Evolutionary conservation across 2,329 filamentous ascomycete genomes (phyloP), one percentile per base, ranked within the genome.

Genomic region (Bipolaris sorokiniana): DNA sequence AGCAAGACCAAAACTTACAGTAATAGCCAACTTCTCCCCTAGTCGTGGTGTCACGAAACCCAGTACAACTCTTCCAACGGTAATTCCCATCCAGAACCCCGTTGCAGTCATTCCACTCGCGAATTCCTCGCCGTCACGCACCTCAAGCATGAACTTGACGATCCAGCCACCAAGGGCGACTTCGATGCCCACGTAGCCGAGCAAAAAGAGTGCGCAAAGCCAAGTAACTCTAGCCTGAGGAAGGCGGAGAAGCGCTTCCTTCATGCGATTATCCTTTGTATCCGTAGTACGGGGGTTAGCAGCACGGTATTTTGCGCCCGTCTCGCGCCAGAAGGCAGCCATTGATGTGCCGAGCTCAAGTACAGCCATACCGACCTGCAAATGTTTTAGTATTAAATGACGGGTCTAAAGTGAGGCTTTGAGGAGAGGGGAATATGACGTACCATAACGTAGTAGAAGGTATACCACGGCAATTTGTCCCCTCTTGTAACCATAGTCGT

Each of bases 71-170:
- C 92, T 81, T 0, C 92, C 91, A 0, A 91, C 74, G 0, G 91
- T 93, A 61, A 96, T 82, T 0, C 91, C 92, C 41, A 91, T 83
- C 92, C 92, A 96, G 77, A 94, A 96, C 0, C 90, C 88, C 0
- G 90, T 94, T 0, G 87, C 88, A 0, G 86, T 87, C 78, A 95
- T 86, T 2, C 91, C 91, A 33, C 89, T 88, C 2, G 87, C 82
- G 68, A 95, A 94, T 0, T 86, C 79, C 22, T 81, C 83, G 3
- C 88, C 90, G 36, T 88, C 75, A 13, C 92, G 85, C 22, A 92
- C 87, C 18, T 84, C 81, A n/a, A 93, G 86, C 90, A 96, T 96
- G 72, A 96, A 69, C 0, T 88, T 88, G 47, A 91, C 88, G 61
- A 96, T 88, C 91, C 91, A 95, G 15, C 91, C 91, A 18, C 89